Conservation (phyloP, 192 early-diverging fungal species). For the Coemansia sp. region DNA sequence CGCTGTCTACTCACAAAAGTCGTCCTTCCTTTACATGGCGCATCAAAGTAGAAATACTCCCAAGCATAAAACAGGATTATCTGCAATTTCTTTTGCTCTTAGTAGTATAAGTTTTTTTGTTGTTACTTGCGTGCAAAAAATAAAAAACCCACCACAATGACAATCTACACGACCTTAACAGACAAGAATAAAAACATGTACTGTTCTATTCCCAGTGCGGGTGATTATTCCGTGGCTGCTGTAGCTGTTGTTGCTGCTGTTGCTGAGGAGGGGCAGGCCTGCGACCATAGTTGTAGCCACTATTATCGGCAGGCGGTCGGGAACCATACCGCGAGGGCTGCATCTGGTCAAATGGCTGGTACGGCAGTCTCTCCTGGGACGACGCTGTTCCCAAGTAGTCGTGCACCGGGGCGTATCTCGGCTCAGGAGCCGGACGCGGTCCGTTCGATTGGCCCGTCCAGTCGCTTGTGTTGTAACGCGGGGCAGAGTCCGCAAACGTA, state of each 20-base stretch:
- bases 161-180: background rate
- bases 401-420: background rate
- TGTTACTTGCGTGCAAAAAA: background rate
- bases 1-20: too few relatives aligned
- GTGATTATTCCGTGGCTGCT: slow-evolving; percentile 19
- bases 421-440: background rate
- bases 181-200: background rate
- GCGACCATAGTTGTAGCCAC: background rate
- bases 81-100: too few relatives aligned
- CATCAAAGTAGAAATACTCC: too few relatives aligned
- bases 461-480: background rate
- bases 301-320: background rate
- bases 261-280: background rate
- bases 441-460: background rate
- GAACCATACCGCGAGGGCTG: slow-evolving; percentile 6
- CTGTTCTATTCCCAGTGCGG: slow-evolving; percentile 35
- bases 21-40: too few relatives aligned
- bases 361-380: background rate
- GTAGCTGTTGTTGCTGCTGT: background rate
- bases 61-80: too few relatives aligned
- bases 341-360: background rate
- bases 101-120: too few relatives aligned
- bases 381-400: background rate
- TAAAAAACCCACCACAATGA: background rate
- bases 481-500: background rate